Conservation (phyloP, 495 filamentous ascomycete species). For the Penicillium diatomitis region DNA sequence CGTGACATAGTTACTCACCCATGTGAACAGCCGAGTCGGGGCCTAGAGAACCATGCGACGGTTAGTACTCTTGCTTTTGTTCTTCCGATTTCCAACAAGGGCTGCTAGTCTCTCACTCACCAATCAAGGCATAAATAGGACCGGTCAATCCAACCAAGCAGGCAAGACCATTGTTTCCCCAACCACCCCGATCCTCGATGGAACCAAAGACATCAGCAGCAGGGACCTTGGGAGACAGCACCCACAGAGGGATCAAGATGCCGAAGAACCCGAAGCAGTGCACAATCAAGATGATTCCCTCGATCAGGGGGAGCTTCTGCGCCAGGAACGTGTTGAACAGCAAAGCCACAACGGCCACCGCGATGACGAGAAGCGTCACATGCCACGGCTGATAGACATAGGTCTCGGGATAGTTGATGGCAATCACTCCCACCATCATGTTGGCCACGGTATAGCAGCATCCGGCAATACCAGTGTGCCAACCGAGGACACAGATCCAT, state of each 20-base stretch:
- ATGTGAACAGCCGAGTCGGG: constrained; percentile 40
- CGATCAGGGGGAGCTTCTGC: constrained; percentile 45
- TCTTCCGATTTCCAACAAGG: no score
- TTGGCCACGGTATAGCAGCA: constrained; percentile 46
- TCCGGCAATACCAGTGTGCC: constrained; percentile 48
- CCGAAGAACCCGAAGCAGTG: constrained; percentile 55
- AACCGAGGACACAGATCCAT: constrained; percentile 48
- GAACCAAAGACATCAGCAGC: constrained; percentile 42
- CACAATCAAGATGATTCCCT: constrained; percentile 48
- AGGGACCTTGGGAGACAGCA: constrained; percentile 38
- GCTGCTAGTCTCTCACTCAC: not conserved
- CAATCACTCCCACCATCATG: constrained; percentile 51
- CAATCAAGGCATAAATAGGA: constrained; percentile 48
- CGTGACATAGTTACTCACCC: constrained; percentile 6
- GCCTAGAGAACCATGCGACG: not conserved
- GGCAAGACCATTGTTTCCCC: constrained; percentile 43
- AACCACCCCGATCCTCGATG: constrained; percentile 47
- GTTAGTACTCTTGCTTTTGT: no score
- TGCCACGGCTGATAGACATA: constrained; percentile 35
- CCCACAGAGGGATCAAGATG: constrained; percentile 49
- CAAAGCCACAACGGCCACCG: constrained; percentile 38
- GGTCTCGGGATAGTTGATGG: constrained; percentile 36
- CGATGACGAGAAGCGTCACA: constrained; percentile 49
- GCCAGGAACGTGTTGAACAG: constrained; percentile 49
- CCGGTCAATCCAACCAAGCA: constrained; percentile 47